These are phyloP conservation scores for Penium margaritaceum DNA, from an alignment of 139 green algal genomes.

Conservation along the genomic window DNA sequence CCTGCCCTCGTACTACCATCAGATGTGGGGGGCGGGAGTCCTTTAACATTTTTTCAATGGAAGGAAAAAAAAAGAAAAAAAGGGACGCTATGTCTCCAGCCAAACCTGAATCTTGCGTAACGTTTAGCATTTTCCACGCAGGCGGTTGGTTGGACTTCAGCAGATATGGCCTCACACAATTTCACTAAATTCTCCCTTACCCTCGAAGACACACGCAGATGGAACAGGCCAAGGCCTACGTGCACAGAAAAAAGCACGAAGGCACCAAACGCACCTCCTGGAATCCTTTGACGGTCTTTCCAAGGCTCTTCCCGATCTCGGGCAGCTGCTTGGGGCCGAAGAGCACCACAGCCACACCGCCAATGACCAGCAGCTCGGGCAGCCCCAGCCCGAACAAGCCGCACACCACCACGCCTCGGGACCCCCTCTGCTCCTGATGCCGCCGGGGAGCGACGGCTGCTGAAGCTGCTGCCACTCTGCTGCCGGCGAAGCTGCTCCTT, in stretches of 20 bases:
- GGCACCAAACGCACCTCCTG: conserved; percentile 26
- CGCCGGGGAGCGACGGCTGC: no score
- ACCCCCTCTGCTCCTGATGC: no score
- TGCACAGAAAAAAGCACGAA: neutral
- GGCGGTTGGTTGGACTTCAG: neutral
- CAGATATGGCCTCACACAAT: neutral
- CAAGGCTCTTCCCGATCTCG: conserved; percentile 81
- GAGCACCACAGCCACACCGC: conserved; percentile 46
- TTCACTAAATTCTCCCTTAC: neutral
- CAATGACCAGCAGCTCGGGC: conserved; percentile 51
- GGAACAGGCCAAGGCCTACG: neutral
- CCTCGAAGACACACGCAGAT: neutral
- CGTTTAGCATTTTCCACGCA: neutral
- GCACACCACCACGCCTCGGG: conserved; percentile 19
- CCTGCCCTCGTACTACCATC: no score
- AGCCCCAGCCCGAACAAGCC: conserved; percentile 52
- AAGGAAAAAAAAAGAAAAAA: no score
- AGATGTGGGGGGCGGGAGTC: no score
- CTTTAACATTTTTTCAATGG: no score
- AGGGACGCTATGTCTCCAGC: no score
- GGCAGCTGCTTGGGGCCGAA: conserved; percentile 82
- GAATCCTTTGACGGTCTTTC: conserved; percentile 85
- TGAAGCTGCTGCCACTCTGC: no score
- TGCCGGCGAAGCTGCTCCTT: no score
- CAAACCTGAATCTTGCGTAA: no score